Base-by-base conservation (phyloP, 768 basidiomycete species). In the Pilatotrama ljubarskyi region DNA sequence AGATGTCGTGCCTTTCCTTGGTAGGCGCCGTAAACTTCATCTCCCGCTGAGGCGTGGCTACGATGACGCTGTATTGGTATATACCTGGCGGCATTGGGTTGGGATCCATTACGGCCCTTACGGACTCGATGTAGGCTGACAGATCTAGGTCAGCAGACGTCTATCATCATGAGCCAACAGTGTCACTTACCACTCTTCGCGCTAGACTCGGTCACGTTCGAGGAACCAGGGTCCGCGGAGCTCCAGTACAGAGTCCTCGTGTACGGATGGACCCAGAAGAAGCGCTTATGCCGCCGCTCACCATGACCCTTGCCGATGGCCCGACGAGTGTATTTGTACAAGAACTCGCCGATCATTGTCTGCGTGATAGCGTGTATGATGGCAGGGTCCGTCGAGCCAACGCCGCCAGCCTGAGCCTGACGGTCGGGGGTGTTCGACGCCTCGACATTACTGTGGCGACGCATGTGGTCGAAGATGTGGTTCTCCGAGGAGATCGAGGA, bases 201-300 rank as follows among this genome's bases (percentile, higher is more conserved):
- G 71, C 89, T 95, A 8, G 93, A 93, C 77, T 98, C 95, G 1
- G 88, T 84, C 17, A 93, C 91, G 66, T 87, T 87, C 38, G 85
- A 84, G 24, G 92, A 91, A 26, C 93, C 95, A 50, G 96, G 97
- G 76, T 98, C 96, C 10, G 87, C 85, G 17, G 91, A 88, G 69
- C 93, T 93, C 97, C 97, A 99, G 74, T 98, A 98, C 59, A 99
- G 69, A 5, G 95, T 98, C 78, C 93, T 93, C 40, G 95, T 98
- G 72, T 98, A 99, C 18, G 97, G 97, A 74, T 98, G 96, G n/a
- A 99, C 88, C 97, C 97, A 99, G 82, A 98, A 97, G 85, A 95
- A 99, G 37, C 97, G 82, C 73, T 86, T 88, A 75, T 99, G 97
- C 51, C 95, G 79, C 72, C 85, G 87, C 72, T 93, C 90, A 20